Evolutionary conservation across 2,329 filamentous ascomycete genomes (phyloP), one percentile per base, ranked within the genome.

Genomic region (Arthrobotrys sphaeroides): DNA sequence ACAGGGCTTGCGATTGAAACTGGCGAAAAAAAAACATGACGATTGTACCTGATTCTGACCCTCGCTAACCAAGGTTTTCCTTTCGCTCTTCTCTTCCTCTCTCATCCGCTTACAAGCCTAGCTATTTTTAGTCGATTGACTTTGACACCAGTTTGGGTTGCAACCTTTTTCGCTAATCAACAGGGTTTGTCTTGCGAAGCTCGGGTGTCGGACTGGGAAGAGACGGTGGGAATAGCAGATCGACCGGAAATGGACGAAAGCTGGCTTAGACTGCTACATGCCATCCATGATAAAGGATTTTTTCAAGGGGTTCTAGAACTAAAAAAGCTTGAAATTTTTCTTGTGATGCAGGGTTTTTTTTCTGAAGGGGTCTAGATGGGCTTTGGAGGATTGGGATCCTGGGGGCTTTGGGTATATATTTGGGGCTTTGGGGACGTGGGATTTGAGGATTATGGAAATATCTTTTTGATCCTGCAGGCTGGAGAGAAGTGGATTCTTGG

Each of bases 111-210:
- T 62, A 31, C 16, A 24, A 57, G 61, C 22, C 40, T 74, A n/a
- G n/a, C n/a, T n/a, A 74, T 74, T 74, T 73, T 74, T 68, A 61
- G 70, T 53, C 47, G 47, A 33, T 33, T 53, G 18, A 5, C 12
- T 47, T 45, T 38, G 28, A n/a, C n/a, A n/a, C n/a, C n/a, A n/a
- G 38, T 42, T 38, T 65, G 49, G 3, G 38, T 42, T 33, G 12
- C 13, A 62, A 36, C 16, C 5, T 6, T 55, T 36, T 45, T 74
- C 55, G 70, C 62, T 60, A 45, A 36, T 24, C 7, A 7, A 28
- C 36, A 62, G 33, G 55, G 65, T 53, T 69, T 61, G 18, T 9
- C 65, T 42, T 28, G 49, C 18, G 28, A 68, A 38, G 9, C 42
- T 60, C 42, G 40, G 38, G 13, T 60, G 33, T 53, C 43, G 43